Conservation (phyloP, 177 flowering plant species). For the Vitis hybrid region DNA sequence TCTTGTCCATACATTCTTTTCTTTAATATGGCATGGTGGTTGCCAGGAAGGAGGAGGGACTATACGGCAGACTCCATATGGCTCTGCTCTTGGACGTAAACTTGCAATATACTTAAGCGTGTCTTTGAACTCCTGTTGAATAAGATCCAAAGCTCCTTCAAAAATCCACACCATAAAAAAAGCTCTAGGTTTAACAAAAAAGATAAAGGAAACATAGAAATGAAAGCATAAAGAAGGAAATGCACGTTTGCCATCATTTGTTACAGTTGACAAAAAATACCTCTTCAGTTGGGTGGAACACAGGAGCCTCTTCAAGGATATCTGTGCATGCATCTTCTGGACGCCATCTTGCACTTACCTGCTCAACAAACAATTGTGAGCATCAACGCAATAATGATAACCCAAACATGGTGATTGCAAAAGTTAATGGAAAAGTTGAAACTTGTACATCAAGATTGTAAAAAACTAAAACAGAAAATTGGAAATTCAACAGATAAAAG, state of each 20-base stretch:
- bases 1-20: slow-evolving; percentile 18
- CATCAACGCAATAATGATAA: neutral
- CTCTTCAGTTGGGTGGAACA: slow-evolving; percentile 46
- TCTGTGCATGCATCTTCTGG: slow-evolving; percentile 21
- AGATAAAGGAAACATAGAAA: neutral
- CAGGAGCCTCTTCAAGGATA: slow-evolving; percentile 38
- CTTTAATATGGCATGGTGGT: slow-evolving; percentile 27
- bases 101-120: slow-evolving; percentile 29
- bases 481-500: neutral
- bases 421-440: neutral
- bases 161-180: neutral
- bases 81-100: slow-evolving; percentile 30
- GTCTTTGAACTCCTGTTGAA: slow-evolving; percentile 41
- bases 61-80: slow-evolving; percentile 45
- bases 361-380: neutral
- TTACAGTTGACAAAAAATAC: slow-evolving; percentile 17
- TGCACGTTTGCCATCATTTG: neutral
- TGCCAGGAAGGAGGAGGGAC: slow-evolving; percentile 50
- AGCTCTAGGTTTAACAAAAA: neutral
- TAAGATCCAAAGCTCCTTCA: slow-evolving; percentile 4
- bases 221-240: slow-evolving; percentile 4
- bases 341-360: slow-evolving; percentile 31
- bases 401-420: neutral
- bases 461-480: neutral
- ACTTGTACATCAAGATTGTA: neutral